Percentiles rank a stretch among this genome's conserved stretches.
phyloP scores from a whole-genome alignment of 2,329 filamentous ascomycete species.

The Pseudogymnoascus sp. region DNA sequence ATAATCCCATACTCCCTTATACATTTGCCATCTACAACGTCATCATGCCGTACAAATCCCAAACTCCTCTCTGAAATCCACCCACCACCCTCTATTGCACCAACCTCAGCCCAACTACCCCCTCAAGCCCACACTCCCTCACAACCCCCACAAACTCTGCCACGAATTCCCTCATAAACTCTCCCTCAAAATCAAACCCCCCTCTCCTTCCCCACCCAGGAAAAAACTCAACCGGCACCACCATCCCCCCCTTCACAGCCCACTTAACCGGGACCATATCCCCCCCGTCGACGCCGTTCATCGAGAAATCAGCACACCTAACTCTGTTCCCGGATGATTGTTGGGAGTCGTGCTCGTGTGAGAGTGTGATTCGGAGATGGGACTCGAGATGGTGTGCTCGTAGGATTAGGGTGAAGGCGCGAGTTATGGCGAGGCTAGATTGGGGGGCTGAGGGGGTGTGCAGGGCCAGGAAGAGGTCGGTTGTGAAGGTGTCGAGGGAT shows the following conservation, averaged over 20 bases:
- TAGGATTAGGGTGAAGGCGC: neutral
- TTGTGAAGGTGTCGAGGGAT: neutral
- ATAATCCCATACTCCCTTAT: neutral
- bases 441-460: neutral
- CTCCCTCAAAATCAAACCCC: neutral
- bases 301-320: neutral
- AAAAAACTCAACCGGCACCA: neutral
- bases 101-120: neutral
- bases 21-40: neutral
- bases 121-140: constrained; percentile 1
- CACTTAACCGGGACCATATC: neutral
- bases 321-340: neutral
- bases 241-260: neutral
- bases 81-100: neutral
- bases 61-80: neutral
- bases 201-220: neutral
- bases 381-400: neutral
- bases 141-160: neutral
- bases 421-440: neutral
- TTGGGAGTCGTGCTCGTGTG: neutral
- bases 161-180: neutral
- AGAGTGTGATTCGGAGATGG: neutral
- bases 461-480: neutral
- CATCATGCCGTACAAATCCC: neutral
- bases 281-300: neutral